A percentile compares a stretch with the other conserved stretches of the same genome.
phyloP scores from a whole-genome alignment of 1,284 basidiomycete species.

The Trichosporon sp. region DNA sequence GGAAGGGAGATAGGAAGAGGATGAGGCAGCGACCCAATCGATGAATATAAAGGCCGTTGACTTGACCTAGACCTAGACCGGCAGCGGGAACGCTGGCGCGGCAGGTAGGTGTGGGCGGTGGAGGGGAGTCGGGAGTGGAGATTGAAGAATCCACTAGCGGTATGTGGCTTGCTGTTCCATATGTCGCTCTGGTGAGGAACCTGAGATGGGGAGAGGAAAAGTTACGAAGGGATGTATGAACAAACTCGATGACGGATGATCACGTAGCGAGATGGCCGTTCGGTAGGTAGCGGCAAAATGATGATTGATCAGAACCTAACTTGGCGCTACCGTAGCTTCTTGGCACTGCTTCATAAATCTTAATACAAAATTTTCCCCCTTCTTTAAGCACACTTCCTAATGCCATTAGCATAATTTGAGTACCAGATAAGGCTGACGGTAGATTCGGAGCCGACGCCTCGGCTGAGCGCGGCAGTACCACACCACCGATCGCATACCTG shows the following conservation, averaged over 20 bases:
- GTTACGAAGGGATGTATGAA: background rate
- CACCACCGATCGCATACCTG: too few species aligned
- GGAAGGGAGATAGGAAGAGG: background rate
- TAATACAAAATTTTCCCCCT: background rate
- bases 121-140: background rate
- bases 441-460: background rate
- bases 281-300: background rate
- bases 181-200: background rate
- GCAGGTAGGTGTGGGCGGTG: background rate
- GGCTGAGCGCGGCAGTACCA: background rate
- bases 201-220: background rate
- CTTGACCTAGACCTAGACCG: too few species aligned
- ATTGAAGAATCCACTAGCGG: background rate
- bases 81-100: background rate
- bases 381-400: background rate
- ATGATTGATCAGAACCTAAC: background rate
- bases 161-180: background rate
- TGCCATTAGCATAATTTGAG: background rate
- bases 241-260: background rate
- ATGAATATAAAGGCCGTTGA: background rate
- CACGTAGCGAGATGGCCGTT: background rate
- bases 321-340: background rate
- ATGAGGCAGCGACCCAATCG: background rate
- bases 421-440: background rate
- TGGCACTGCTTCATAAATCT: background rate